Evolutionary conservation across 495 filamentous ascomycete genomes (phyloP).

Genomic region (Xylaria castorea): DNA sequence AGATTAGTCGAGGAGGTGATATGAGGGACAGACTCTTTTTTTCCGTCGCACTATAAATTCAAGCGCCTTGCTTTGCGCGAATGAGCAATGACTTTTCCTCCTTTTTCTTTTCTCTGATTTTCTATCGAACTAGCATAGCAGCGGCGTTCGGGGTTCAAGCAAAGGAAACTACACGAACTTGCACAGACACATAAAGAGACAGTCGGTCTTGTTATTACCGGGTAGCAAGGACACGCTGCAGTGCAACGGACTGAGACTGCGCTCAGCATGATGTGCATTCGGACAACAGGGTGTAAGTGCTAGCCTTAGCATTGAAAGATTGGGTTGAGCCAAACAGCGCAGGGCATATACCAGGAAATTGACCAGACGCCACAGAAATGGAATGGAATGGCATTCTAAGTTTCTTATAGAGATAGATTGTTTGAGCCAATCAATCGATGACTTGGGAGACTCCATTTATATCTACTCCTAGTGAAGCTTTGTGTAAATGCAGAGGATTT

Average conservation of each 20-base stretch:
- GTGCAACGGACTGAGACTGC: not conserved
- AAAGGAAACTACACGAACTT: not conserved
- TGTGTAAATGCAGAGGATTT: not conserved
- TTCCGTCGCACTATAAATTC: constrained; percentile 13
- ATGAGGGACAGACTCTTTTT: not conserved
- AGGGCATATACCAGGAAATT: not conserved
- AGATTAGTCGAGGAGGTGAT: not conserved
- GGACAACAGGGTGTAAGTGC: not conserved
- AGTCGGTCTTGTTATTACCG: not conserved
- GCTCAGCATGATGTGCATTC: not conserved
- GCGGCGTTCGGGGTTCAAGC: constrained; percentile 18
- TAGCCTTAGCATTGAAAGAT: not conserved
- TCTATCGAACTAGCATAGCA: constrained; percentile 24
- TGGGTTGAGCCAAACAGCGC: not conserved
- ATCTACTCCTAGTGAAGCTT: not conserved
- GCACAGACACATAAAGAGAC: not conserved
- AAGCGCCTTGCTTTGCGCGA: not conserved
- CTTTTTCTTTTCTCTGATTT: constrained; percentile 2
- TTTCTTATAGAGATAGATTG: not conserved
- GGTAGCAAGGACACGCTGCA: not conserved
- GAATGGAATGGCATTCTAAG: not conserved
- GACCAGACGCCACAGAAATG: not conserved
- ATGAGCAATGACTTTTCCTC: not conserved
- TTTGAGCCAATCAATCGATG: constrained; percentile 1
- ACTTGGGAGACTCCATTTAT: not conserved